Percentiles rank a stretch among this genome's conserved stretches.
Conservation (phyloP, 2,329 filamentous ascomycete species). For the Botrytis byssoidea region DNA sequence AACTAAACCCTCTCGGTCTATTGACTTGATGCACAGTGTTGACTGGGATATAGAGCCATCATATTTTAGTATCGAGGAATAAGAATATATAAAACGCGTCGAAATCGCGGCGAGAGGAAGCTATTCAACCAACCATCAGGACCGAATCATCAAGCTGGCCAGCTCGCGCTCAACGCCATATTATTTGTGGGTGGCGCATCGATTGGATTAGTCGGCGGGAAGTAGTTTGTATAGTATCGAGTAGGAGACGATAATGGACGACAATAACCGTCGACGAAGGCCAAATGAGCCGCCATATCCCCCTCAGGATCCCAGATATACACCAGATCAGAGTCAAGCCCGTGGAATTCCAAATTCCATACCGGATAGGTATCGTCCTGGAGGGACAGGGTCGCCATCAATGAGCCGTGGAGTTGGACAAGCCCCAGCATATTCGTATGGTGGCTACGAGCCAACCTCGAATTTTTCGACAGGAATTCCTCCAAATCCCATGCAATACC, state of each 20-base stretch:
- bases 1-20: background rate
- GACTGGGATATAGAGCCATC: conserved; percentile 1
- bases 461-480: conserved; percentile 46
- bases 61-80: conserved; percentile 8
- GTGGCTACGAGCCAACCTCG: conserved; percentile 56
- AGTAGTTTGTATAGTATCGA: conserved; percentile 51
- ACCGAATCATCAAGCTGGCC: conserved; percentile 58
- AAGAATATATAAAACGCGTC: conserved; percentile 8
- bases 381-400: conserved; percentile 49
- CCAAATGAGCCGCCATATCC: conserved; percentile 71
- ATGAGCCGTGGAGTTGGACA: conserved; percentile 45
- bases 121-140: background rate
- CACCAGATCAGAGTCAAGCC: conserved; percentile 36
- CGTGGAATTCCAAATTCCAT: conserved; percentile 33
- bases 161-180: conserved; percentile 58
- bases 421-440: conserved; percentile 53
- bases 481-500: conserved; percentile 42
- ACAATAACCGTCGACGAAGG: conserved; percentile 69
- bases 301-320: conserved; percentile 54
- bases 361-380: conserved; percentile 48
- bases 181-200: conserved; percentile 64
- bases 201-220: conserved; percentile 59
- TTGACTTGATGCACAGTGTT: background rate
- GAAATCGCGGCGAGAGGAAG: conserved; percentile 3
- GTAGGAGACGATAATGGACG: conserved; percentile 67